Percentiles rank a stretch among this genome's conserved stretches.
Conservation (phyloP, 2,329 filamentous ascomycete genomes). For the Ilyonectria robusta region DNA sequence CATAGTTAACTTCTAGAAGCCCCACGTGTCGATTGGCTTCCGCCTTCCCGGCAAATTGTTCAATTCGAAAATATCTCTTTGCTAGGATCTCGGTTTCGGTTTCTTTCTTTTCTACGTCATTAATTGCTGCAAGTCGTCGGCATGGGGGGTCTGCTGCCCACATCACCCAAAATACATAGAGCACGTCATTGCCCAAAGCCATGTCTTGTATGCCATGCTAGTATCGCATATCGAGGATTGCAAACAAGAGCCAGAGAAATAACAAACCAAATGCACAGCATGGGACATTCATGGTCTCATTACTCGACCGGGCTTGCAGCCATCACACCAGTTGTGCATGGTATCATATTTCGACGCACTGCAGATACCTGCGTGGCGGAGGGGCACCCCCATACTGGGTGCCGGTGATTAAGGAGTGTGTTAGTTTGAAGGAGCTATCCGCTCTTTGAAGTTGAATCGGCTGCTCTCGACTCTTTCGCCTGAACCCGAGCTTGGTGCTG, state of each 20-base stretch:
- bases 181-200: slow-evolving; percentile 4
- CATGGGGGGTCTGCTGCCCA: slow-evolving; percentile 16
- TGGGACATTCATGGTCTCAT: neutral
- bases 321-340: neutral
- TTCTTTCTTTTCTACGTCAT: neutral
- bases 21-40: neutral
- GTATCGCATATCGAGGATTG: slow-evolving; percentile 1
- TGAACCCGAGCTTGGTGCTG: neutral
- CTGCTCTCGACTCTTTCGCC: neutral
- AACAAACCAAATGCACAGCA: neutral
- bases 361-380: neutral
- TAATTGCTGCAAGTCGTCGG: slow-evolving; percentile 7
- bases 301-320: neutral
- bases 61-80: neutral
- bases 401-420: no score
- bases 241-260: neutral
- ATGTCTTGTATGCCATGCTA: slow-evolving; percentile 2
- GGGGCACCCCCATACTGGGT: neutral
- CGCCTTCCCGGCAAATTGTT: neutral
- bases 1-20: neutral
- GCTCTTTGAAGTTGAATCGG: neutral
- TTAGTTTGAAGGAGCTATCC: neutral
- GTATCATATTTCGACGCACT: neutral
- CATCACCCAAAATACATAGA: slow-evolving; percentile 22
- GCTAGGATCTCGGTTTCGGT: neutral